A percentile compares a stretch with the other conserved stretches of the same genome.
Evolutionary conservation across 2,329 filamentous ascomycete genomes (phyloP).

Genomic region (Ceratocystis harringtonii): DNA sequence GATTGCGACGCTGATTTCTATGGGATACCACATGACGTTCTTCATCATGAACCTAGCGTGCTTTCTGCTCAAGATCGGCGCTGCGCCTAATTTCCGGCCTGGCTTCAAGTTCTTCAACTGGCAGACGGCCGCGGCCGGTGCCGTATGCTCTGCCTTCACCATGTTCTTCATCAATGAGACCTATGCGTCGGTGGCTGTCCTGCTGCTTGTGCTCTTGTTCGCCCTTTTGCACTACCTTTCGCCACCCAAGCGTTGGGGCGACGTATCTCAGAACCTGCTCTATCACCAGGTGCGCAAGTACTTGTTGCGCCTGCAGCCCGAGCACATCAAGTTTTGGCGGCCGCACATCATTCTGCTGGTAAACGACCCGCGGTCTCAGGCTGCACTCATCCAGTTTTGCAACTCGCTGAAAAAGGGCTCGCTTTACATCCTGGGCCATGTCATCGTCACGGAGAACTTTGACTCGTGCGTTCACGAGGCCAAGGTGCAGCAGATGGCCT

Average conservation of each 20-base stretch:
- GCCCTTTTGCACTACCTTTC: conserved; percentile 72
- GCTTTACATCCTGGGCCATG: conserved; percentile 72
- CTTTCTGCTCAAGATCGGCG: conserved; percentile 72
- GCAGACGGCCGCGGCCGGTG: conserved; percentile 62
- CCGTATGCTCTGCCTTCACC: conserved; percentile 58
- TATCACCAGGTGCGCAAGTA: conserved; percentile 81
- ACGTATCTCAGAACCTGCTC: conserved; percentile 78
- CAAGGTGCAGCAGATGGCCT: conserved; percentile 62
- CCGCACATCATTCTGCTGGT: conserved; percentile 75
- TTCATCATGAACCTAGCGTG: conserved; percentile 78
- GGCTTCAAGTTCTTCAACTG: conserved; percentile 83
- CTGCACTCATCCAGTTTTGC: conserved; percentile 76
- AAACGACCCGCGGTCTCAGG: conserved; percentile 68
- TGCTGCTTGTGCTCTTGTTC: conserved; percentile 61
- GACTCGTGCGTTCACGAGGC: conserved; percentile 64
- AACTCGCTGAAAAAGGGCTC: conserved; percentile 82
- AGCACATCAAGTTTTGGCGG: conserved; percentile 89
- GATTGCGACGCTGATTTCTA: conserved; percentile 78
- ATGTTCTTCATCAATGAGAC: conserved; percentile 86
- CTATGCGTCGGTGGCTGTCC: conserved; percentile 62
- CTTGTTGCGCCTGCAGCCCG: conserved; percentile 62
- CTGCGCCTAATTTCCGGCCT: conserved; percentile 76
- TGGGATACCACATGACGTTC: conserved; percentile 89
- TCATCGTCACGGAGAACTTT: conserved; percentile 77
- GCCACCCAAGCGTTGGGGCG: conserved; percentile 77